phyloP scores from a whole-genome alignment of 441 rosid species.

The Populus hybrid region DNA sequence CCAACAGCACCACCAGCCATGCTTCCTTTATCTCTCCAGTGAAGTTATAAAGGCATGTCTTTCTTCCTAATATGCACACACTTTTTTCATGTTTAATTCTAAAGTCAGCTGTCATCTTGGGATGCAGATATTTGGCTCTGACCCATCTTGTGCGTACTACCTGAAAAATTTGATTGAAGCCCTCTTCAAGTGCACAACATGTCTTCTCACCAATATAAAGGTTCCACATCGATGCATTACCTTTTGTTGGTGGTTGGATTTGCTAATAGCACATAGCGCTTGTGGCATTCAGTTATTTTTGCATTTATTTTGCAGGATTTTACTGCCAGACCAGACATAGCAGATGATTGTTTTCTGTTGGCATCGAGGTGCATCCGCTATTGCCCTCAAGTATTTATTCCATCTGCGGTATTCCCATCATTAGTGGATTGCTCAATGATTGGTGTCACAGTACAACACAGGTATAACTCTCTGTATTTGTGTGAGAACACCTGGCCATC shows the following conservation, averaged over 20 bases:
- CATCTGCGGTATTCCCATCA: conserved; percentile 71
- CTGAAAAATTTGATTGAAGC: conserved; percentile 86
- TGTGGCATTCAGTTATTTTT: conserved; percentile 17
- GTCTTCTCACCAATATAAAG: no score
- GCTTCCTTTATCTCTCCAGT: conserved; percentile 94
- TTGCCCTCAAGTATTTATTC: conserved; percentile 85
- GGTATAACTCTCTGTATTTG: conserved; percentile 38
- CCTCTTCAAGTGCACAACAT: conserved; percentile 78
- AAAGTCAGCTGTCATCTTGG: conserved; percentile 21
- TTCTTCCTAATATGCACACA: conserved; percentile 1
- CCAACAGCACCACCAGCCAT: conserved; percentile 95
- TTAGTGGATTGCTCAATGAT: conserved; percentile 81
- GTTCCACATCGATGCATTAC: conserved; percentile 29
- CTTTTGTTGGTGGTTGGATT: conserved; percentile 8
- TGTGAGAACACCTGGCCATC: background rate
- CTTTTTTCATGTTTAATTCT: background rate
- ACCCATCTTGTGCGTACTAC: conserved; percentile 87
- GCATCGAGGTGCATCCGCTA: conserved; percentile 99
- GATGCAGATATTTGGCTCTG: conserved; percentile 95
- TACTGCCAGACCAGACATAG: conserved; percentile 91
- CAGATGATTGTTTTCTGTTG: conserved; percentile 93
- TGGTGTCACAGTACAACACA: conserved; percentile 95
- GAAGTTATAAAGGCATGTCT: conserved; percentile 80
- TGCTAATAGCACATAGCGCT: background rate
- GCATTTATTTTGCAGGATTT: conserved; percentile 64